A percentile compares a stretch with the other conserved stretches of the same genome.
Conservation (phyloP, 352 stramenopile species). For the Pythium brachiatum region DNA sequence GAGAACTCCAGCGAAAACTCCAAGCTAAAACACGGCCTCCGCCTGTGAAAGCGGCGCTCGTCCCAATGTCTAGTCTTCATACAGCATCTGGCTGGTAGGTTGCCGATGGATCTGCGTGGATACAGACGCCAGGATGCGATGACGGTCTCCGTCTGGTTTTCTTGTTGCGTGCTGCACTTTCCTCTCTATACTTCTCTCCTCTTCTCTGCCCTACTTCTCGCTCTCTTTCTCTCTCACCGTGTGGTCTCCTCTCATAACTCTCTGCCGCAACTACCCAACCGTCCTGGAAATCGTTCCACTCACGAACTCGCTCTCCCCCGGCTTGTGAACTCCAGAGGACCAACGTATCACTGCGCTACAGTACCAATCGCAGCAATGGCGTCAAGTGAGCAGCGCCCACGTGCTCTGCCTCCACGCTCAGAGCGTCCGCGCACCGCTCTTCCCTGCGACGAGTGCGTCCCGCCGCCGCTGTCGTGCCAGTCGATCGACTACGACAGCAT, state of each 20-base stretch:
- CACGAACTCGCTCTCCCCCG: neutral
- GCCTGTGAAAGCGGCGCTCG: neutral
- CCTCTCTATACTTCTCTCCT: neutral
- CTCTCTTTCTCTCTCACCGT: neutral
- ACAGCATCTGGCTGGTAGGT: neutral
- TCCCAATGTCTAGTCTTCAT: neutral
- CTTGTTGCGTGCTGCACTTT: neutral
- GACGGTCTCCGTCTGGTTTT: conserved; percentile 13
- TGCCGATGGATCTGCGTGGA: neutral
- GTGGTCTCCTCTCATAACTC: neutral
- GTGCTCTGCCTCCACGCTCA: neutral
- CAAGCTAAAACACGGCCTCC: neutral
- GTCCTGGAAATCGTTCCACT: no score
- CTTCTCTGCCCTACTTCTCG: neutral
- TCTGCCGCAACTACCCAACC: neutral
- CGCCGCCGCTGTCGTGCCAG: conserved; percentile 27
- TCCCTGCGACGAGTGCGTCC: neutral
- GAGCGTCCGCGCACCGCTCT: neutral
- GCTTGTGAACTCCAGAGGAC: no score
- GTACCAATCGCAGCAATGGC: no score
- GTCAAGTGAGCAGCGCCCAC: no score
- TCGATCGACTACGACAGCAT: conserved; percentile 64
- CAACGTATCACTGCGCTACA: neutral
- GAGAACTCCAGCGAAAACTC: neutral
- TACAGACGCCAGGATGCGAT: neutral